Evolutionary conservation across 2,329 filamentous ascomycete genomes (phyloP).

Genomic region (Polychaeton citri): DNA sequence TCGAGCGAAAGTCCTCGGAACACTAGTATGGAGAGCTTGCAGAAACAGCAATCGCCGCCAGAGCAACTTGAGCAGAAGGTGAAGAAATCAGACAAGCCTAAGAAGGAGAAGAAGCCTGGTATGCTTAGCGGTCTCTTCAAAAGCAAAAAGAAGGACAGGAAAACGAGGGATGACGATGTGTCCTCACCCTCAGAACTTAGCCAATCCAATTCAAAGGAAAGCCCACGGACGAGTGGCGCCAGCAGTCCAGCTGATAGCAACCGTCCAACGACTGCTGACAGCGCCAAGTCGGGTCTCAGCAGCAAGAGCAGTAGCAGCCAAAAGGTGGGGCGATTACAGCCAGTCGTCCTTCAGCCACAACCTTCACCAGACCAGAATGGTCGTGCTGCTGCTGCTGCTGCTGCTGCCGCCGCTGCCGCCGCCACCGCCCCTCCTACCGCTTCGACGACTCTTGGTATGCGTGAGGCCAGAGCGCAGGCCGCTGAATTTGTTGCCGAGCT

Average conservation of each 20-base stretch:
- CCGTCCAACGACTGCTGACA: not conserved
- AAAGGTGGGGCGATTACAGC: no score
- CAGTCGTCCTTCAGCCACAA: not conserved
- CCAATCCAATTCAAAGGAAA: conserved; percentile 2
- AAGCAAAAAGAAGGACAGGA: conserved; percentile 52
- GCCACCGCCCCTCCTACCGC: conserved; percentile 3
- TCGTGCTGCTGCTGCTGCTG: not conserved
- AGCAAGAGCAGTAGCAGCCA: not conserved
- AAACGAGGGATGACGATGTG: conserved; percentile 36
- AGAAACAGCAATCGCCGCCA: conserved; percentile 49
- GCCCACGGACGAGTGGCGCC: not conserved
- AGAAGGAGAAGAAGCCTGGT: conserved; percentile 55
- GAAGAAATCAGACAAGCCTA: conserved; percentile 64
- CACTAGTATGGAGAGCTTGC: conserved; percentile 63
- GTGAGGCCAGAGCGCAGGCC: not conserved
- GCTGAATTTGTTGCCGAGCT: conserved; percentile 22
- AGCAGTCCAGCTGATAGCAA: not conserved
- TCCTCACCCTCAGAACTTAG: not conserved
- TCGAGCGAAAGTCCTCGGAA: conserved; percentile 32
- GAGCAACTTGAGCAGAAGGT: conserved; percentile 61
- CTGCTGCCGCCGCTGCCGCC: conserved; percentile 11
- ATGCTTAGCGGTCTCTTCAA: conserved; percentile 61
- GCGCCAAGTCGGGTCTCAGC: not conserved
- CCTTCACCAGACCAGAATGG: not conserved
- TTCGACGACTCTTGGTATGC: conserved; percentile 1